Percentiles rank a stretch among this genome's conserved stretches.
Conservation (phyloP, 75 land plant genomes). For the Pinus taeda region DNA sequence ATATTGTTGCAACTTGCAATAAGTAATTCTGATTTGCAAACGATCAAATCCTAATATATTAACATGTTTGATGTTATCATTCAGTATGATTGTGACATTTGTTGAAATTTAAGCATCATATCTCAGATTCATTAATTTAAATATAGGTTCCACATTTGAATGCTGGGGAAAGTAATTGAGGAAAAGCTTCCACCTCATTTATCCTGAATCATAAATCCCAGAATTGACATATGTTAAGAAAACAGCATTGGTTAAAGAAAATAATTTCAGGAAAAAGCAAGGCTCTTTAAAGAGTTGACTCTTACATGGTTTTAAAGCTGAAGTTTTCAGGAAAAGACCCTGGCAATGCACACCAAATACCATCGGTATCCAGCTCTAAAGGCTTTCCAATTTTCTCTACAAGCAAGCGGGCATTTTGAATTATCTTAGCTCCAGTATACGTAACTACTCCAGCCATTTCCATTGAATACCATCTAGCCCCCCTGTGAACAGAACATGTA, state of each 20-base stretch:
- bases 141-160: background rate
- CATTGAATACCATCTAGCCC: slow-evolving; percentile 99
- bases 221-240: background rate
- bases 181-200: background rate
- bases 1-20: background rate
- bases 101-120: background rate
- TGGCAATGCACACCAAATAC: slow-evolving; percentile 98
- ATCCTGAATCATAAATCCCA: background rate
- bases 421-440: slow-evolving; percentile 98
- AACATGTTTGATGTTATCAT: background rate
- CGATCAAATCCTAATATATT: background rate
- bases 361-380: slow-evolving; percentile 98
- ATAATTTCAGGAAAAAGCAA: background rate
- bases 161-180: too few species aligned
- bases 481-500: slow-evolving; percentile 44
- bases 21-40: background rate
- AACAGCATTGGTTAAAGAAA: background rate
- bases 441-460: slow-evolving; percentile 99
- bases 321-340: slow-evolving; percentile 98
- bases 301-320: slow-evolving; percentile 79
- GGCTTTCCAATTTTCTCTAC: slow-evolving; percentile 98
- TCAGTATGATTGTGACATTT: background rate
- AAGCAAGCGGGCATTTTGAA: slow-evolving; percentile 93
- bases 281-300: background rate
- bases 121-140: background rate